Percentiles rank a stretch among this genome's conserved stretches.
Conservation (phyloP, 306 rosid species). For the Canavalia gladiata region DNA sequence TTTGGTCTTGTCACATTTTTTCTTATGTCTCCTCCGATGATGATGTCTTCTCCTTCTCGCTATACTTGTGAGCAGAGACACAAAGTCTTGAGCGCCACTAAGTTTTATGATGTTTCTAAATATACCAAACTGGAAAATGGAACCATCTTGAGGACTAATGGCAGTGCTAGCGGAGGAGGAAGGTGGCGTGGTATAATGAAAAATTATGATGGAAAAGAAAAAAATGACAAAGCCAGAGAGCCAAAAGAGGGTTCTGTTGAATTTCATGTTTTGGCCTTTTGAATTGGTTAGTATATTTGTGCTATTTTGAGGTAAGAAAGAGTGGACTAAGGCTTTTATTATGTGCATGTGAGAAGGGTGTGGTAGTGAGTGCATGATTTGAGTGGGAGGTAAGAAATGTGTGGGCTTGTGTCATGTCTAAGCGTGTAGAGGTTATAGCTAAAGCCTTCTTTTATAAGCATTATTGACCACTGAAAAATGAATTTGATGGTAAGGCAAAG, state of each 20-base stretch:
- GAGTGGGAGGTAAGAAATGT: constrained; percentile 68
- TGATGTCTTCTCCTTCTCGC: constrained; percentile 42
- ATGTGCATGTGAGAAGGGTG: constrained; percentile 44
- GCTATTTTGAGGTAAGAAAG: constrained; percentile 45
- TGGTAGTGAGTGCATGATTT: constrained; percentile 46
- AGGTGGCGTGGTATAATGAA: constrained; percentile 43
- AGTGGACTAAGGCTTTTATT: constrained; percentile 18
- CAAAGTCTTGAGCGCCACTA: constrained; percentile 53
- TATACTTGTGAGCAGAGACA: constrained; percentile 53
- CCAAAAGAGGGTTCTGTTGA: constrained; percentile 61
- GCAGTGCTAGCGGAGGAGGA: constrained; percentile 20
- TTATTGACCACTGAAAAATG: constrained; percentile 4
- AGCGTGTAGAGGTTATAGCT: constrained; percentile 36
- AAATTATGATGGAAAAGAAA: constrained; percentile 52
- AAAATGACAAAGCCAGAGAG: constrained; percentile 58
- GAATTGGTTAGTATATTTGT: constrained; percentile 11
- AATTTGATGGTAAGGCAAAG: constrained; percentile 29
- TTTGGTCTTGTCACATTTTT: constrained; percentile 53
- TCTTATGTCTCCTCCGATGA: constrained; percentile 35
- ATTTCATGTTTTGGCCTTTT: constrained; percentile 52
- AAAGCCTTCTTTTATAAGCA: constrained; percentile 42
- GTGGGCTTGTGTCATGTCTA: constrained; percentile 37
- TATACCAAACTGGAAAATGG: constrained; percentile 42
- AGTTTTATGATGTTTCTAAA: constrained; percentile 49
- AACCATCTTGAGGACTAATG: constrained; percentile 36